Conservation (phyloP, 2,329 filamentous ascomycete genomes). For the Microdochium paspali region DNA sequence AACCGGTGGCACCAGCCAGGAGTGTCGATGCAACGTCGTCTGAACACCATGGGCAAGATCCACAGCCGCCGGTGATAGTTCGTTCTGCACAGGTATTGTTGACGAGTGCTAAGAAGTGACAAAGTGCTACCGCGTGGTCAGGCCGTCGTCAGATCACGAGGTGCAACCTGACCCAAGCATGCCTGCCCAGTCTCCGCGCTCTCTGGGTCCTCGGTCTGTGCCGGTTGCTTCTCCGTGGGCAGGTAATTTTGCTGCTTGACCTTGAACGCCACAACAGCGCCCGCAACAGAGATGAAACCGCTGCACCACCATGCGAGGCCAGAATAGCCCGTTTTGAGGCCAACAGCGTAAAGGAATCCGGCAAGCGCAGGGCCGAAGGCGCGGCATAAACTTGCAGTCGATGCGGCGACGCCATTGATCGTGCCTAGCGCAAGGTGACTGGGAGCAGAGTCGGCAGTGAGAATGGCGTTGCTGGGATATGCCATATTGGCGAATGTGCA, state of each 20-base stretch:
- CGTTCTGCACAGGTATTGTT: too few relatives aligned
- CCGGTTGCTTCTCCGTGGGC: constrained; percentile 23
- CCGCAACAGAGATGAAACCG: constrained; percentile 64
- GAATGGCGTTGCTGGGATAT: constrained; percentile 82
- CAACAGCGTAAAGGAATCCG: constrained; percentile 73
- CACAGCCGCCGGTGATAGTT: too few relatives aligned
- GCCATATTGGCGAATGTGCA: constrained; percentile 87
- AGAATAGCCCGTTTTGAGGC: constrained; percentile 71
- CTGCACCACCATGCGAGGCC: constrained; percentile 92
- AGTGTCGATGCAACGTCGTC: too few relatives aligned
- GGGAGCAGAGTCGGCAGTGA: constrained; percentile 81
- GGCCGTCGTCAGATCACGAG: not conserved
- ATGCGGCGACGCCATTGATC: constrained; percentile 87
- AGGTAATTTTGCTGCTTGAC: constrained; percentile 56
- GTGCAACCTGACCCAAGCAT: not conserved
- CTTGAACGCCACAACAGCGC: constrained; percentile 64
- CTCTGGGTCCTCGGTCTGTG: not conserved
- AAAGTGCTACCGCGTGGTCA: too few relatives aligned
- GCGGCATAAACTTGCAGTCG: constrained; percentile 79
- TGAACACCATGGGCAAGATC: too few relatives aligned
- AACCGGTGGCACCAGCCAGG: too few relatives aligned
- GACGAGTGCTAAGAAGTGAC: too few relatives aligned
- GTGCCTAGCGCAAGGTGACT: constrained; percentile 78
- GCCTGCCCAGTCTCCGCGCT: not conserved
- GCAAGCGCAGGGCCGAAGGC: constrained; percentile 85